Percentiles rank a stretch among this genome's conserved stretches.
Conservation (phyloP, 2,329 filamentous ascomycete genomes). For the Pyricularia sp. region DNA sequence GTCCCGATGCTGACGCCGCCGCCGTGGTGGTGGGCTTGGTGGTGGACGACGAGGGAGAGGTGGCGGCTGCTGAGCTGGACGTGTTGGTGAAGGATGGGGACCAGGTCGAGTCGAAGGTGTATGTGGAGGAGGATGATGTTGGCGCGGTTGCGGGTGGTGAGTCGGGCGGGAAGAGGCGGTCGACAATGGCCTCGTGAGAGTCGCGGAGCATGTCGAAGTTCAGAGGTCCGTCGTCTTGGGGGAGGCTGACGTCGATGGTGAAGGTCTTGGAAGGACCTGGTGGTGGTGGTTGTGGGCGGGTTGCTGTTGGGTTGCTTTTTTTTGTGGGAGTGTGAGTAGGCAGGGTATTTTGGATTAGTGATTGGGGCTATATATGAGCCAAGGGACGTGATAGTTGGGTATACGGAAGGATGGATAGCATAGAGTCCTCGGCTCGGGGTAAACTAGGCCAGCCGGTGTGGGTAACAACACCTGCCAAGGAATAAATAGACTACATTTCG, state of each 20-base stretch:
- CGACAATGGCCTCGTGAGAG: constrained; percentile 31
- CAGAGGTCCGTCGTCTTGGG: constrained; percentile 25
- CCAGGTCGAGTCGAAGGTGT: neutral
- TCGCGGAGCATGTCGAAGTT: constrained; percentile 33
- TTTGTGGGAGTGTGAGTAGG: neutral
- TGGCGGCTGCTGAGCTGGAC: neutral
- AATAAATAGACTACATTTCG: neutral
- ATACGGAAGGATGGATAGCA: too few relatives aligned
- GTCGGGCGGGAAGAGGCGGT: constrained; percentile 24
- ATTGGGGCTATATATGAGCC: neutral
- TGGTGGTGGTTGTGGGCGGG: constrained; percentile 13
- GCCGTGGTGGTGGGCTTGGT: neutral
- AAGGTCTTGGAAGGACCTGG: constrained; percentile 38
- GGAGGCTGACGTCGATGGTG: constrained; percentile 41
- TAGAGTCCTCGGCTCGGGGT: too few relatives aligned
- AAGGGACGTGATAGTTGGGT: neutral
- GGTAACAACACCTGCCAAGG: neutral
- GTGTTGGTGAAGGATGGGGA: neutral
- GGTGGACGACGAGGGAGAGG: neutral
- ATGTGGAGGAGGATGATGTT: neutral
- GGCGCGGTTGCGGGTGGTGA: neutral
- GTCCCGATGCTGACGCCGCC: constrained; percentile 12
- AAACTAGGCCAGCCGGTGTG: neutral
- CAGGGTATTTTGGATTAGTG: neutral
- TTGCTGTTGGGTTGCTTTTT: constrained; percentile 1